Evolutionary conservation across 176 grass and related monocot species (phyloP), one percentile per base, ranked within the genome.

Genomic region (Aegilops longissima): DNA sequence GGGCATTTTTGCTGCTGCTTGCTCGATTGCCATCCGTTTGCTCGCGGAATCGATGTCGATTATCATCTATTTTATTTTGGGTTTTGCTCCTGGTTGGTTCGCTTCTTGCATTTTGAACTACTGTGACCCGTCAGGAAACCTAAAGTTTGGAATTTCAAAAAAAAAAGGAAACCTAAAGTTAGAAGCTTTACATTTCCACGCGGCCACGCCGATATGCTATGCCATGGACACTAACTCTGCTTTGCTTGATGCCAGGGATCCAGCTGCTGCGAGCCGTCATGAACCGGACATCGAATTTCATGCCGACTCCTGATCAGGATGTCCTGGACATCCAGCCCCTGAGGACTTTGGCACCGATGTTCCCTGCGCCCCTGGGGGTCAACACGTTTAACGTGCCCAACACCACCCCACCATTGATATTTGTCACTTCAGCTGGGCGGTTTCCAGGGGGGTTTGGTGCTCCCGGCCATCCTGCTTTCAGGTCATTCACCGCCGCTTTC

Each of bases 291-390:
- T 89, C 83, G 16, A 81, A 70, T 68, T 89, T 89, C 70, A 81
- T 89, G 24, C 88, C 88, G 27, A 89, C 70, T 24, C 77, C 85
- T 73, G 88, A 91, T 72, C 90, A 84, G 35, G 90, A 90, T 85
- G 95, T 82, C 14, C 76, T 97, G 52, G 95, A 97, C 44, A 68
- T 89, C 33, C 93, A 95, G 66, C 95, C 95, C 42, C 84, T 97
- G 72, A 78, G 93, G 82, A 91, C 95, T 21, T 66, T 97, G 73
- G 58, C 93, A 52, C 95, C 93, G n/a, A 97, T 97, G 95, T 97
- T 97, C 82, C 95, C 95, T 61, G 84, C 89, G 8, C 79, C 95
- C 20, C 81, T 98, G 45, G 95, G 95, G 52, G 82, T 88, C 78
- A 78, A 98, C 36, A 88, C 83, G 33, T 70, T 90, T 49, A 91